These are phyloP conservation scores for Mucor ambiguus DNA, from an alignment of 371 early-diverging fungal genomes.

Conservation along the genomic window DNA sequence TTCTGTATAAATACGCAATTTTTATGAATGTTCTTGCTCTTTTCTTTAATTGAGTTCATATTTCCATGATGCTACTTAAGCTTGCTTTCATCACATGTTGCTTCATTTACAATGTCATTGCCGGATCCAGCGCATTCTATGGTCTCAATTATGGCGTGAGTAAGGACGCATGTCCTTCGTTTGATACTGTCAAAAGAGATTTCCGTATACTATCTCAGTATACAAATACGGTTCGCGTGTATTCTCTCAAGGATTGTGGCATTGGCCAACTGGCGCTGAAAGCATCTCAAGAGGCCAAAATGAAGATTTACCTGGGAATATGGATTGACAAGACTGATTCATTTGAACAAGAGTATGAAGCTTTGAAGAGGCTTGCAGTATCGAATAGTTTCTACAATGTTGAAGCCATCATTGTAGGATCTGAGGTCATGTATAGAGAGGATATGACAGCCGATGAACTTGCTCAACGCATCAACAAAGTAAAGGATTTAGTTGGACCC, in stretches of 20 bases:
- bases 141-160: conserved; percentile 61
- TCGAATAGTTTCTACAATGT: conserved; percentile 35
- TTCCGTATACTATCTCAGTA: conserved; percentile 43
- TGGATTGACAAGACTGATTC: conserved; percentile 57
- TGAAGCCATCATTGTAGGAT: conserved; percentile 59
- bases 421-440: conserved; percentile 61
- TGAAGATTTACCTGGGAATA: conserved; percentile 59
- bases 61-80: background rate
- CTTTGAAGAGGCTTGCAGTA: conserved; percentile 37
- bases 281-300: conserved; percentile 54
- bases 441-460: conserved; percentile 40
- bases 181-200: conserved; percentile 49
- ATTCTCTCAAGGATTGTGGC: conserved; percentile 54
- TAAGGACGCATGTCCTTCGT: conserved; percentile 49
- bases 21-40: background rate
- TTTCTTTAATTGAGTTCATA: background rate
- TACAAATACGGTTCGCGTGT: conserved; percentile 58
- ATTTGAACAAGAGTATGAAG: conserved; percentile 48
- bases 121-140: conserved; percentile 29
- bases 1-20: background rate
- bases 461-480: conserved; percentile 34
- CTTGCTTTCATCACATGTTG: background rate
- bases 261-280: conserved; percentile 59
- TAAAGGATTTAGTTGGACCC: conserved; percentile 32
- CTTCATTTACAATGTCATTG: background rate